These are phyloP conservation scores for Solanum pinnatisectum DNA, from an alignment of 257 asterid species.

Conservation along the genomic window DNA sequence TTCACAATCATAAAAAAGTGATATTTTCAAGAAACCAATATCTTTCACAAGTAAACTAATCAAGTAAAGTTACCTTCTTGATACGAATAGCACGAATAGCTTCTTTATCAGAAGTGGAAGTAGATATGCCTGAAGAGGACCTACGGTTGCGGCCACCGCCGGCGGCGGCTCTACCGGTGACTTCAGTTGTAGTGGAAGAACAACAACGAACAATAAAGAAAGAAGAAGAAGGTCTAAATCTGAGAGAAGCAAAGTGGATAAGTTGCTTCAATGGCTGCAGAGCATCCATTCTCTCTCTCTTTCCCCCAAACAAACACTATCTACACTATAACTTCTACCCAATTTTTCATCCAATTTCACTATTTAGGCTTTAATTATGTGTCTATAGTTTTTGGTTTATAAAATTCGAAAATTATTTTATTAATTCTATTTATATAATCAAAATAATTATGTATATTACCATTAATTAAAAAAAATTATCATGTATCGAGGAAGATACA, in stretches of 20 bases:
- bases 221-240: constrained; percentile 4
- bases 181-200: constrained; percentile 25
- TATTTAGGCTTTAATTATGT: neutral
- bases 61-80: constrained; percentile 38
- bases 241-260: constrained; percentile 27
- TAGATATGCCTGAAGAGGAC: constrained; percentile 14
- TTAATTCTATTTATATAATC: too few species aligned
- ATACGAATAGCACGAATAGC: constrained; percentile 81
- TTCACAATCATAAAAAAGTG: neutral
- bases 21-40: neutral
- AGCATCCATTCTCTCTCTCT: constrained; percentile 27
- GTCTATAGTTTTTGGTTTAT: neutral
- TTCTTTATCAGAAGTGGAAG: constrained; percentile 70
- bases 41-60: neutral
- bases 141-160: constrained; percentile 30
- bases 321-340: neutral
- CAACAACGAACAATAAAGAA: constrained; percentile 41
- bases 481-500: neutral
- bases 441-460: too few species aligned
- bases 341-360: neutral
- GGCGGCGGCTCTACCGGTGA: constrained; percentile 14
- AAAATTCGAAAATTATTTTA: too few species aligned
- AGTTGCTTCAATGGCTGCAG: constrained; percentile 50
- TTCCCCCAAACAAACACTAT: neutral
- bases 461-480: neutral